A percentile compares a stretch with the other conserved stretches of the same genome.
Evolutionary conservation across 192 early-diverging fungal genomes (phyloP).

Genomic region (Gonapodya prolifera): DNA sequence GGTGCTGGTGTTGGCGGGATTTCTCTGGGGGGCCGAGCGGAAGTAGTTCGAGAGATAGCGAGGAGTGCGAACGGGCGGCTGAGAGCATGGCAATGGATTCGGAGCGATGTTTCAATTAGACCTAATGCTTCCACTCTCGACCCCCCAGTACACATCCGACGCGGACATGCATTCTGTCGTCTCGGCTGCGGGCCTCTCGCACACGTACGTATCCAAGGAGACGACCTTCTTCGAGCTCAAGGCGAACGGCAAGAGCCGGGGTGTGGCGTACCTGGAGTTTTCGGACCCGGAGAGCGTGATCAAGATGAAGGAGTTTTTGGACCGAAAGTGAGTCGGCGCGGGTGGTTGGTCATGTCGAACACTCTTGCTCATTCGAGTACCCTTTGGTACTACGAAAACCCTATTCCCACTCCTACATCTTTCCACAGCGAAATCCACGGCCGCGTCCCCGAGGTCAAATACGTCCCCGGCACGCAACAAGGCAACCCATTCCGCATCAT

Average conservation of each 20-base stretch:
- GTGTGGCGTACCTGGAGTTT: not conserved
- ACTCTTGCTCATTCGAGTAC: too few relatives aligned
- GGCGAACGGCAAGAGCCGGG: not conserved
- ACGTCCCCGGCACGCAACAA: constrained; percentile 6
- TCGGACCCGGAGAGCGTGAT: not conserved
- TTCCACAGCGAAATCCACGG: constrained; percentile 16
- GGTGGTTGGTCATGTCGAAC: too few relatives aligned
- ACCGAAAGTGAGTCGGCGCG: not conserved
- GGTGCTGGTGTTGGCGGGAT: not conserved
- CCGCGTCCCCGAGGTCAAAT: constrained; percentile 13
- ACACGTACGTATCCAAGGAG: not conserved
- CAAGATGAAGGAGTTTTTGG: constrained; percentile 4
- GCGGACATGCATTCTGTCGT: not conserved
- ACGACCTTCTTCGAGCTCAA: constrained; percentile 7
- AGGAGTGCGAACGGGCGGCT: too few relatives aligned
- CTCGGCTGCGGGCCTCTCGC: not conserved
- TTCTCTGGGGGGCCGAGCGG: not conserved
- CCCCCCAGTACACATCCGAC: not conserved
- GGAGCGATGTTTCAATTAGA: not conserved
- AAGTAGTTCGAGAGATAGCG: too few relatives aligned
- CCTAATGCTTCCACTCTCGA: not conserved
- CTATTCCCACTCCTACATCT: too few relatives aligned
- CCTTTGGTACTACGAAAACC: too few relatives aligned
- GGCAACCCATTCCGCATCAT: constrained; percentile 18
- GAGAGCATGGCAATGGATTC: too few relatives aligned